Evolutionary conservation across 495 filamentous ascomycete species (phyloP), one percentile per base, ranked within the genome.

Genomic region (Elaphomyces granulatus): DNA sequence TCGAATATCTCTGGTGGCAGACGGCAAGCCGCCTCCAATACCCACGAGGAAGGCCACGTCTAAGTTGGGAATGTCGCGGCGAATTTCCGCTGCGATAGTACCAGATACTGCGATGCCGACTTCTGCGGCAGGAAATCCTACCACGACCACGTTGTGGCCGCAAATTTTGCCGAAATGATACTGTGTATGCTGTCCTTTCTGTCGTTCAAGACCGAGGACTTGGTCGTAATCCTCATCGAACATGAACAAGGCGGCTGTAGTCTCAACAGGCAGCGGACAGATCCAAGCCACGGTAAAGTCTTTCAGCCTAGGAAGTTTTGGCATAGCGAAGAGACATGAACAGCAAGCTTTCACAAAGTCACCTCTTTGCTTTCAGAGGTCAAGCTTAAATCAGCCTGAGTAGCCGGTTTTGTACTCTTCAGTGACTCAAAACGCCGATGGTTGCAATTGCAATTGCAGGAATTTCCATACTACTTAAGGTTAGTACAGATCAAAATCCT

Each of bases 31-130:
- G 17, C 63, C 63, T 1, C 56, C 63, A 30, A 66, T 63, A 20
- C 65, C 67, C 8, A 71, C 67, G 46, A 70, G 57, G 17, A 71
- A 47, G 14, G 53, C 43, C 26, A 59, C 54, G 49, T 54, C 47
- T 6, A 60, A 44, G 37, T 54, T 56, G 2, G 54, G 49, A 34
- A 62, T 54, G 20, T 44, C 42, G n/a, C 32, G 32, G 8, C 4
- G 4, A 8, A 34, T 16, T 14, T 34, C 32, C 18, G 32, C n/a
- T 4, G 32, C 32, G 8, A 34, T 14, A 14, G 14, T 4, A 16
- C 14, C 32, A 8, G 32, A n/a, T 15, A 34, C n/a, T 8, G 14
- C 32, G n/a, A 34, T 34, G 8, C 32, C 32, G 15, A n/a, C 21
- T 17, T 40, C 26, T 2, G 15, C 23, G 14, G 2, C 15, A 3